Evolutionary conservation across 768 basidiomycete genomes (phyloP).

Genomic region (Rhizopogon vesiculosus): DNA sequence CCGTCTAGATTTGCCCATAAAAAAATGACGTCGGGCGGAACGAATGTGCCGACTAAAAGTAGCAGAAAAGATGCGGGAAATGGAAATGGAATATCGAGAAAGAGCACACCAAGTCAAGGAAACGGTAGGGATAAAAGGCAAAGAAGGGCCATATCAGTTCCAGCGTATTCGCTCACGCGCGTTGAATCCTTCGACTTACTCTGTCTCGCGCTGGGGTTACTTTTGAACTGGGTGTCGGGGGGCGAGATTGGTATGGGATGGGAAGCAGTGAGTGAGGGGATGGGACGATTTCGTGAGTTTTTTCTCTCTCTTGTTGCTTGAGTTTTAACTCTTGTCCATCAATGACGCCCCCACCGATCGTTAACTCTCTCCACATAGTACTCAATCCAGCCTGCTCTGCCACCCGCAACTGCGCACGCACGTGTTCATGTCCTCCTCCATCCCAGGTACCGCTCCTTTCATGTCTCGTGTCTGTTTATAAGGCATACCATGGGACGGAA

Average conservation of each 20-base stretch:
- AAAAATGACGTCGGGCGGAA: neutral
- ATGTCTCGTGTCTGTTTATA: neutral
- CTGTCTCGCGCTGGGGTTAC: constrained; percentile 69
- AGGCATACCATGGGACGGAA: neutral
- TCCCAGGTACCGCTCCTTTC: constrained; percentile 20
- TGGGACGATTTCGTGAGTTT: neutral
- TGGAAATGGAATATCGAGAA: constrained; percentile 9
- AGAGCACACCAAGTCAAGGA: neutral
- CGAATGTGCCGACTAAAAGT: neutral
- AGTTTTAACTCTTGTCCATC: neutral
- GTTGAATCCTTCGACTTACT: constrained; percentile 59
- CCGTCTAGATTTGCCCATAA: neutral
- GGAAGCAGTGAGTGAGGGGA: constrained; percentile 40
- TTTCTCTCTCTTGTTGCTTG: neutral
- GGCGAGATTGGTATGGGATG: constrained; percentile 44
- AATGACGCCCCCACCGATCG: neutral
- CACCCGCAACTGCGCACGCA: constrained; percentile 40
- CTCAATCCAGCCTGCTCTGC: constrained; percentile 49
- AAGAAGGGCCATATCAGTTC: constrained; percentile 13
- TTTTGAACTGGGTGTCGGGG: constrained; percentile 72
- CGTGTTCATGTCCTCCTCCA: constrained; percentile 53
- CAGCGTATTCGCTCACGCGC: constrained; percentile 3
- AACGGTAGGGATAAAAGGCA: constrained; percentile 7
- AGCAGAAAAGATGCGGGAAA: neutral
- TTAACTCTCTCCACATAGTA: constrained; percentile 29